Base-by-base conservation (phyloP, 2,329 filamentous ascomycete species). In the Samsoniella hepiali region DNA sequence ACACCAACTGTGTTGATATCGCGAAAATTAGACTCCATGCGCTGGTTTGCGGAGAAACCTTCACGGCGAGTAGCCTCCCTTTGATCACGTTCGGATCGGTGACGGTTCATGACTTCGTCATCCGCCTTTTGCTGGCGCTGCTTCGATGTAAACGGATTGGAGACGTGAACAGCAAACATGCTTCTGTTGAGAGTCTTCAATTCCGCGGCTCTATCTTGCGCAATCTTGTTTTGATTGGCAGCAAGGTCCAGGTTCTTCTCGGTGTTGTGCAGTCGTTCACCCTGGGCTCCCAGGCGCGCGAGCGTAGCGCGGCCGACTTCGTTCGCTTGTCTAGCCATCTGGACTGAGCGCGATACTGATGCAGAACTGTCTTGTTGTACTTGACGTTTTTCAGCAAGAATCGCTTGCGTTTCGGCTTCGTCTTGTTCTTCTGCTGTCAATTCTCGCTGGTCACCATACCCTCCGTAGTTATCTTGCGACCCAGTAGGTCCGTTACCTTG, bases 131-230 rank as follows among this genome's bases (percentile, higher is more conserved):
- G 81, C 34, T 83, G 84, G 51, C 88, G 84, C 68, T 83, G 84
- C 66, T 84, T 86, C 15, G 86, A 86, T 0, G 91, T 95, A 73
- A 97, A 91, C 0, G 89, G 89, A 69, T 92, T 92, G 60, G 82
- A 81, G 32, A 93, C 88, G 71, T 93, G 89, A 29, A 93, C 85
- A 5, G 91, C 90, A 72, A 97, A 97, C 92, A 97, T 96, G 79
- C 89, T 93, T 66, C 89, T 83, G 76, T 97, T 96, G 57, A 96
- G 81, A 1, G 86, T 91, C 79, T 94, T 94, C 44, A 97, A 80
- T 72, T 97, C 92, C 55, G 87, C 85, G 1, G 92, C 89, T 69
- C 91, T 90, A 68, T 93, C 91, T 69, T 93, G 88, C 0, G 91
- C 91, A 64, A 90, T 79, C 64, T 87, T 85, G 69, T 91, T 91